A percentile compares a stretch with the other conserved stretches of the same genome.
Conservation (phyloP, 441 rosid genomes). For the Isatis lusitanica region DNA sequence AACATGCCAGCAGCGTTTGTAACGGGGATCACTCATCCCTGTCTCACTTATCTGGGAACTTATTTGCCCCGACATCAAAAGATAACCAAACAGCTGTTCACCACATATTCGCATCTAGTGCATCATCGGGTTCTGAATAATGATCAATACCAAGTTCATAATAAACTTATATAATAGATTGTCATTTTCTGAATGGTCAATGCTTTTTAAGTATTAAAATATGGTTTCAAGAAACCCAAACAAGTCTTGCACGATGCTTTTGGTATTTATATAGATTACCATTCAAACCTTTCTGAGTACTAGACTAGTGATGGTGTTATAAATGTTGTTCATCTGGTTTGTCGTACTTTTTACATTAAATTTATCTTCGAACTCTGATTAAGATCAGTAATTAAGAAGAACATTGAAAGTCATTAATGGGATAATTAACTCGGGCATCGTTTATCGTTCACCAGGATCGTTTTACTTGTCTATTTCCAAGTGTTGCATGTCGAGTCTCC, state of each 20-base stretch:
- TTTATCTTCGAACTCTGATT: background rate
- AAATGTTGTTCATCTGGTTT: too few relatives aligned
- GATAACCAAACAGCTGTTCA: background rate
- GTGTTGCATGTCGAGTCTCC: background rate
- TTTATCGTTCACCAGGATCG: background rate
- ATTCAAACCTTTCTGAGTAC: background rate
- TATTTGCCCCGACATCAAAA: background rate
- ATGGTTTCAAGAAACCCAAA: too few relatives aligned
- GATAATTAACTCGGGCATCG: background rate
- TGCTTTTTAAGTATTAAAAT: too few relatives aligned
- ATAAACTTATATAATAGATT: too few relatives aligned
- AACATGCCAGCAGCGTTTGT: conserved; percentile 12
- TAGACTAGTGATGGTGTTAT: background rate
- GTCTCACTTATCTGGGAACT: background rate
- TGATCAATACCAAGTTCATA: too few relatives aligned
- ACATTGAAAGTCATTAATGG: background rate
- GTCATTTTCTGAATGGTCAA: too few relatives aligned
- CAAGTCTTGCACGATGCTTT: too few relatives aligned
- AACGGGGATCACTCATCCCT: background rate
- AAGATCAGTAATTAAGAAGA: background rate
- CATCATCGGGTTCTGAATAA: too few relatives aligned
- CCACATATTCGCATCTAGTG: too few relatives aligned
- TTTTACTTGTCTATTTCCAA: background rate
- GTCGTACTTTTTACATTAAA: background rate
- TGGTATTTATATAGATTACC: too few relatives aligned